Conservation (phyloP, 2,329 filamentous ascomycete genomes). For the Penicillium sp. region DNA sequence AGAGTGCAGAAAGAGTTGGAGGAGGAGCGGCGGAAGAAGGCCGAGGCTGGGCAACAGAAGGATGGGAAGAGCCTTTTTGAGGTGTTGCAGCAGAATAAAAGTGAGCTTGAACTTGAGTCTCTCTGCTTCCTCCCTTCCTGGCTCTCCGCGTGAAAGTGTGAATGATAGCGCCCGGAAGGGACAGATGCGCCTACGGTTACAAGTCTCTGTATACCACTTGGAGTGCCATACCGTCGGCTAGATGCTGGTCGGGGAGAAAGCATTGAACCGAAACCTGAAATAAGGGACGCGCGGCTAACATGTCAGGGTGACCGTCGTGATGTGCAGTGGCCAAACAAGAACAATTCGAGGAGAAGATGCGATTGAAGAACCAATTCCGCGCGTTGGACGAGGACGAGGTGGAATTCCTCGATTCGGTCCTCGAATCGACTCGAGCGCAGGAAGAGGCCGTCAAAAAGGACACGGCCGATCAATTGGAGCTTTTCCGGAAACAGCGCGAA, state of each 20-base stretch:
- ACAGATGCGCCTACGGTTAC: neutral
- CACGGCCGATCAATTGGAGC: constrained; percentile 61
- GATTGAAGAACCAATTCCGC: constrained; percentile 56
- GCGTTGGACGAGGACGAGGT: constrained; percentile 56
- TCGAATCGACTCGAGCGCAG: constrained; percentile 60
- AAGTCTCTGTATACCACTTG: neutral
- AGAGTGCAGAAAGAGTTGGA: constrained; percentile 51
- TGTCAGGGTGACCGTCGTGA: constrained; percentile 41
- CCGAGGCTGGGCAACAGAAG: constrained; percentile 57
- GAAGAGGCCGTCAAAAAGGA: constrained; percentile 62
- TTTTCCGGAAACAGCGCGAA: constrained; percentile 63
- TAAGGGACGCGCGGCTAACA: constrained; percentile 38
- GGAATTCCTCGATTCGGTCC: constrained; percentile 58
- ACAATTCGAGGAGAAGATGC: constrained; percentile 55
- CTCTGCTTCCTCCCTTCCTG: neutral
- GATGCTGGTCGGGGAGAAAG: neutral
- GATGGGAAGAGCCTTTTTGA: constrained; percentile 55
- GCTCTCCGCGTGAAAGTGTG: neutral
- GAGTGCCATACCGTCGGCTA: neutral
- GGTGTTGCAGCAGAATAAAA: constrained; percentile 55
- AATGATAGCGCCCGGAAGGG: neutral
- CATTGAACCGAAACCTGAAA: neutral
- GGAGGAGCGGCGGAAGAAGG: constrained; percentile 50
- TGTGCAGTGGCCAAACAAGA: constrained; percentile 53
- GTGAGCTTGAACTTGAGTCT: constrained; percentile 38